These are phyloP conservation scores for Fragaria nilgerrensis DNA, from an alignment of 306 rosid species.

Conservation along the genomic window DNA sequence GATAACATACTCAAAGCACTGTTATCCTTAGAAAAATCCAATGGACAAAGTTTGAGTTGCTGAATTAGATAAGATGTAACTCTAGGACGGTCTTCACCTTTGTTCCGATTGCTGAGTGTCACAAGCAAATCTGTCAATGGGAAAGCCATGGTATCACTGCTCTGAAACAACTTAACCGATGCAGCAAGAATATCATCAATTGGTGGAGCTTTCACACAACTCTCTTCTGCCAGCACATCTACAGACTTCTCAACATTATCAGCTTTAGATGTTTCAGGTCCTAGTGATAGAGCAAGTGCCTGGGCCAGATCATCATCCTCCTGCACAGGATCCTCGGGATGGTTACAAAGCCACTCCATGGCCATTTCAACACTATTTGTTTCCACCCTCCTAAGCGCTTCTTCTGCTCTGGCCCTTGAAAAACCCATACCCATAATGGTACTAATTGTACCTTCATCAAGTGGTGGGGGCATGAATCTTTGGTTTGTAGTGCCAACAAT, in stretches of 20 bases:
- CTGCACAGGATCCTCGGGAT: slow-evolving; percentile 96
- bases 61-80: slow-evolving; percentile 86
- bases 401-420: slow-evolving; percentile 97
- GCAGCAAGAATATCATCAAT: slow-evolving; percentile 88
- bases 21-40: slow-evolving; percentile 69
- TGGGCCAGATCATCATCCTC: slow-evolving; percentile 98
- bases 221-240: slow-evolving; percentile 73
- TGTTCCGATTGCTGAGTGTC: slow-evolving; percentile 80
- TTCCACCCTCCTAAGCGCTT: slow-evolving; percentile 90
- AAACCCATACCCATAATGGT: slow-evolving; percentile 98
- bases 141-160: slow-evolving; percentile 84
- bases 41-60: slow-evolving; percentile 83
- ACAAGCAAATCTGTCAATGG: slow-evolving; percentile 90
- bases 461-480: slow-evolving; percentile 79
- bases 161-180: slow-evolving; percentile 73
- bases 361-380: slow-evolving; percentile 99
- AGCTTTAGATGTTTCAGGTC: slow-evolving; percentile 83
- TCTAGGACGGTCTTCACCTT: slow-evolving; percentile 87
- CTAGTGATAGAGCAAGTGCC: slow-evolving; percentile 93
- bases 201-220: slow-evolving; percentile 74
- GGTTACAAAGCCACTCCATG: slow-evolving; percentile 96
- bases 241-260: slow-evolving; percentile 71
- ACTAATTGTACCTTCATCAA: slow-evolving; percentile 85
- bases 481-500: slow-evolving; percentile 66
- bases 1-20: slow-evolving; percentile 74